phyloP scores from a whole-genome alignment of 164 flowering plant genomes.

The Houttuynia cordata region DNA sequence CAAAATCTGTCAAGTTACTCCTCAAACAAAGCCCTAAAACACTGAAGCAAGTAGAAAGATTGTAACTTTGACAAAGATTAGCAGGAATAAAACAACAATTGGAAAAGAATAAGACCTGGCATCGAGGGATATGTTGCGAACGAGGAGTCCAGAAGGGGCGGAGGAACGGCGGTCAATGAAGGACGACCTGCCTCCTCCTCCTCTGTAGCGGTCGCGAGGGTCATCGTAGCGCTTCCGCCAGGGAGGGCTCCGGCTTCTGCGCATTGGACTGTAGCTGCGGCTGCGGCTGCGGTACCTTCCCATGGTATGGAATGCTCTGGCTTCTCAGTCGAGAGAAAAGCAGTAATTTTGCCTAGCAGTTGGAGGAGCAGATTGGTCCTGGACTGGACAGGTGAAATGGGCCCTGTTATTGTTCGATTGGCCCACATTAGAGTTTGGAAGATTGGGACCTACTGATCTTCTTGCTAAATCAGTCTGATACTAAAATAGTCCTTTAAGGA shows the following conservation, averaged over 20 bases:
- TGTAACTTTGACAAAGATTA: not conserved
- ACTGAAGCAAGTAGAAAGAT: not conserved
- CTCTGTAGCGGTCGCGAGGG: slow-evolving; percentile 38
- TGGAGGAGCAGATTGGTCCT: no score
- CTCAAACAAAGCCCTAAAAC: not conserved
- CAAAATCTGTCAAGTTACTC: no score
- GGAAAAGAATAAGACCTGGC: slow-evolving; percentile 41
- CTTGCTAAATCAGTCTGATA: no score
- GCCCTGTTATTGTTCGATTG: no score
- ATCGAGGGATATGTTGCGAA: slow-evolving; percentile 80
- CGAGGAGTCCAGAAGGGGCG: slow-evolving; percentile 70
- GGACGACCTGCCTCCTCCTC: slow-evolving; percentile 22
- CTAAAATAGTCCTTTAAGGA: no score
- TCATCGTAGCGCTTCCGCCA: slow-evolving; percentile 36
- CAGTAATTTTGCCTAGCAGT: no score
- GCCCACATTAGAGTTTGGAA: no score
- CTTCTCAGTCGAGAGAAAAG: not conserved
- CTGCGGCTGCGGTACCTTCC: slow-evolving; percentile 51
- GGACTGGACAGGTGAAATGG: no score
- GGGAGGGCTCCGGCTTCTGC: slow-evolving; percentile 38
- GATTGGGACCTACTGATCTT: no score
- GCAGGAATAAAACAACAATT: not conserved
- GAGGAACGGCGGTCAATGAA: slow-evolving; percentile 52
- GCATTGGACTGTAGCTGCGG: slow-evolving; percentile 44
- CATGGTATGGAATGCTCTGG: slow-evolving; percentile 22